phyloP scores from a whole-genome alignment of 176 grass and related monocot species.

The Oryza rufipogon region DNA sequence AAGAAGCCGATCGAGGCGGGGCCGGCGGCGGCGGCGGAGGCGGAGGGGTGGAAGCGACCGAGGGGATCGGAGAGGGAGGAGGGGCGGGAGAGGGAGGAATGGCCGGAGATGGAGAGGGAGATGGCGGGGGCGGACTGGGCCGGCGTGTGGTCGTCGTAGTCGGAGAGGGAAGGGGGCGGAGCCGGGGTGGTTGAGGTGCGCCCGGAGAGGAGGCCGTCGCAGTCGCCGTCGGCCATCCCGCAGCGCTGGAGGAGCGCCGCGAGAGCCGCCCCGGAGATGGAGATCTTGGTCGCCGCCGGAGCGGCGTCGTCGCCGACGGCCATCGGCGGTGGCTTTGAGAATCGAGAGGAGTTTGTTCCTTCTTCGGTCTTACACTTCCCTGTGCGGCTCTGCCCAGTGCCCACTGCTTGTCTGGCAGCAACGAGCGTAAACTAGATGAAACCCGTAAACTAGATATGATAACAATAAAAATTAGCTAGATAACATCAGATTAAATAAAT shows the following conservation, averaged over 20 bases:
- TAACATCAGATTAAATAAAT: no score
- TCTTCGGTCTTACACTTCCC: no score
- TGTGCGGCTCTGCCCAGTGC: no score
- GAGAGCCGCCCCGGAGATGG: constrained; percentile 65
- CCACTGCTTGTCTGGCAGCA: no score
- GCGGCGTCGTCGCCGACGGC: constrained; percentile 25
- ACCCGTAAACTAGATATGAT: no score
- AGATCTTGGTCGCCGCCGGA: constrained; percentile 44
- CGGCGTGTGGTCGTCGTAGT: constrained; percentile 32
- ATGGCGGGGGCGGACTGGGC: constrained; percentile 25
- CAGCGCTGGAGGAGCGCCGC: constrained; percentile 69
- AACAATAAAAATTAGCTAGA: no score
- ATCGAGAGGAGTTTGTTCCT: not conserved
- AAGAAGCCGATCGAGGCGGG: constrained; percentile 54
- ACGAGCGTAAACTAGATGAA: no score
- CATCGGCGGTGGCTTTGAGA: constrained; percentile 22
- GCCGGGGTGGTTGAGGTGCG: constrained; percentile 39
- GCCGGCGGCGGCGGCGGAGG: not conserved
- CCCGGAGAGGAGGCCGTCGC: constrained; percentile 67
- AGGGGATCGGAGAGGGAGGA: constrained; percentile 52
- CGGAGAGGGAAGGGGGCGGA: constrained; percentile 45
- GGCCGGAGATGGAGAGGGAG: constrained; percentile 53
- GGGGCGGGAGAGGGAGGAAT: constrained; percentile 44
- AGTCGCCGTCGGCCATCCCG: constrained; percentile 43
- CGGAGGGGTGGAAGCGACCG: constrained; percentile 36